These are phyloP conservation scores for Lodderomyces oxycetoniae DNA, from an alignment of 1,139 yeast genomes.

Conservation along the genomic window DNA sequence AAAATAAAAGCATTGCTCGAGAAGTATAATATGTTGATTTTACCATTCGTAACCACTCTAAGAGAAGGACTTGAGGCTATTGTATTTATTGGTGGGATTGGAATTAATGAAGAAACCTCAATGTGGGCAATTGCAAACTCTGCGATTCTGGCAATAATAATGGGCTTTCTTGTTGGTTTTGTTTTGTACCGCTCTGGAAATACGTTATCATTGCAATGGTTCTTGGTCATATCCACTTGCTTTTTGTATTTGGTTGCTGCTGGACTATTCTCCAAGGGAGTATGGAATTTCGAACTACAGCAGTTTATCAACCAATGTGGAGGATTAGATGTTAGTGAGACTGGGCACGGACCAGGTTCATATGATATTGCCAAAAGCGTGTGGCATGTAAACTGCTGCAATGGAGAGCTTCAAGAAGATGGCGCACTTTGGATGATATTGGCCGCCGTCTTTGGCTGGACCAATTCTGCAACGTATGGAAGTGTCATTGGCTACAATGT, in stretches of 20 bases:
- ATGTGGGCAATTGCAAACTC: slow-evolving; percentile 32
- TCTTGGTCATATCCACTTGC: slow-evolving; percentile 37
- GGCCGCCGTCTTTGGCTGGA: slow-evolving; percentile 46
- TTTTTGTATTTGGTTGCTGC: slow-evolving; percentile 43
- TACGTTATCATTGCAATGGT: slow-evolving; percentile 38
- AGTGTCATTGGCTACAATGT: slow-evolving; percentile 35
- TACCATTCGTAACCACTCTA: slow-evolving; percentile 43
- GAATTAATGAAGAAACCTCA: slow-evolving; percentile 39
- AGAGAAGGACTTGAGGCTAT: slow-evolving; percentile 49
- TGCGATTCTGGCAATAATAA: slow-evolving; percentile 24
- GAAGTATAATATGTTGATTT: slow-evolving; percentile 36
- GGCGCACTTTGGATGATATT: slow-evolving; percentile 44
- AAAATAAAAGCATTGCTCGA: slow-evolving; percentile 22
- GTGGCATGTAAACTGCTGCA: slow-evolving; percentile 49
- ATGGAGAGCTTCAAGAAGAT: slow-evolving; percentile 42
- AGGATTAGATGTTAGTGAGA: slow-evolving; percentile 44
- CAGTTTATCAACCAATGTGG: slow-evolving; percentile 37
- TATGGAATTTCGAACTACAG: slow-evolving; percentile 45
- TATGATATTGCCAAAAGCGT: slow-evolving; percentile 38
- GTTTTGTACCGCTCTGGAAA: slow-evolving; percentile 41
- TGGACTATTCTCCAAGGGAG: slow-evolving; percentile 43
- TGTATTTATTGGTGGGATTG: slow-evolving; percentile 46
- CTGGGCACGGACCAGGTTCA: slow-evolving; percentile 47
- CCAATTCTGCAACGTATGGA: slow-evolving; percentile 47
- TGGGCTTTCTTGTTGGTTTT: slow-evolving; percentile 35